Evolutionary conservation across 768 basidiomycete genomes (phyloP).

Genomic region (Wakefieldia striispora): DNA sequence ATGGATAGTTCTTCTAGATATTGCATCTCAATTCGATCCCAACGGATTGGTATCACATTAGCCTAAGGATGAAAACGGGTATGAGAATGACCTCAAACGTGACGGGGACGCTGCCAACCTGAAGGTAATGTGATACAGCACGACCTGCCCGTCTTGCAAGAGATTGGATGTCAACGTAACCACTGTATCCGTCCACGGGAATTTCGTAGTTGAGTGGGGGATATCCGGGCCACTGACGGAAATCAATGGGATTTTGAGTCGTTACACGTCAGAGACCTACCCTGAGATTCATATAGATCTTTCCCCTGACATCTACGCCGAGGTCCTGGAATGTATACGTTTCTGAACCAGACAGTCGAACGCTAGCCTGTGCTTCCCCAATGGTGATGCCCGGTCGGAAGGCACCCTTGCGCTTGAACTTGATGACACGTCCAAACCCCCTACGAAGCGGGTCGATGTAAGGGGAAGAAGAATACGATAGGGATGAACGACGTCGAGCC

Average conservation of each 20-base stretch:
- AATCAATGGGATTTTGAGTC: background rate
- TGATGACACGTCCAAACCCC: slow-evolving; percentile 52
- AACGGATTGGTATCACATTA: slow-evolving; percentile 65
- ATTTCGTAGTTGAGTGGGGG: slow-evolving; percentile 71
- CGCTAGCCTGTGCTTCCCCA: slow-evolving; percentile 64
- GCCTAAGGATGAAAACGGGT: slow-evolving; percentile 39
- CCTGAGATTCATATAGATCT: slow-evolving; percentile 60
- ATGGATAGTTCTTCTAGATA: slow-evolving; percentile 67
- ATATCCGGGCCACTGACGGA: slow-evolving; percentile 65
- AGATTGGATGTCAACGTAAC: slow-evolving; percentile 62
- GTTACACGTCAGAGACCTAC: slow-evolving; percentile 36
- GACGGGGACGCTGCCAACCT: slow-evolving; percentile 40
- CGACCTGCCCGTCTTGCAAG: slow-evolving; percentile 67
- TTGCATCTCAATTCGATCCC: slow-evolving; percentile 68
- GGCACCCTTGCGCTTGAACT: slow-evolving; percentile 73
- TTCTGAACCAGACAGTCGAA: slow-evolving; percentile 58
- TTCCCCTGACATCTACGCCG: slow-evolving; percentile 57
- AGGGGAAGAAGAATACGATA: slow-evolving; percentile 38
- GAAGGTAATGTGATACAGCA: slow-evolving; percentile 72
- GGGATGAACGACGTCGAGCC: slow-evolving; percentile 34
- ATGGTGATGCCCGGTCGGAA: slow-evolving; percentile 64
- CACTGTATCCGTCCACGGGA: slow-evolving; percentile 64
- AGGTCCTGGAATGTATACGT: slow-evolving; percentile 63
- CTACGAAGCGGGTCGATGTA: slow-evolving; percentile 46
- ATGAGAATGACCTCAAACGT: slow-evolving; percentile 8